A percentile compares a stretch with the other conserved stretches of the same genome.
Evolutionary conservation across 768 basidiomycete species (phyloP).

Genomic region (Lactarius akahatsu): DNA sequence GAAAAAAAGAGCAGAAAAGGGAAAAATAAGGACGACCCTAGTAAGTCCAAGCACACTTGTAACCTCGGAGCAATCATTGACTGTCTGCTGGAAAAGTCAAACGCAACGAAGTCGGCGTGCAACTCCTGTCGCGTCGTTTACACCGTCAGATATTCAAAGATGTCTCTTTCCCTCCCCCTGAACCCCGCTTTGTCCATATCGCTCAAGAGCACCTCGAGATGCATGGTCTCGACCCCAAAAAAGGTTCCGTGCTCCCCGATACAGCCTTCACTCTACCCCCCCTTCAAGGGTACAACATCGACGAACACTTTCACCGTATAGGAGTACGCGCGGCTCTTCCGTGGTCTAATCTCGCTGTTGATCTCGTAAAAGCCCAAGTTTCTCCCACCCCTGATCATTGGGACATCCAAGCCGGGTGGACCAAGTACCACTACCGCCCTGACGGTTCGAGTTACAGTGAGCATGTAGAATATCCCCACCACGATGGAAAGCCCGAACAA

Average conservation of each 20-base stretch:
- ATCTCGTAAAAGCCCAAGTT: constrained; percentile 51
- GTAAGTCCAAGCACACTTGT: constrained; percentile 1
- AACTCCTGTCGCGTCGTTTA: constrained; percentile 79
- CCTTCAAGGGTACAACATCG: constrained; percentile 75
- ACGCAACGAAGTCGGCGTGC: constrained; percentile 90
- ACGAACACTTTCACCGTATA: constrained; percentile 86
- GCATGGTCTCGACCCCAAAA: constrained; percentile 78
- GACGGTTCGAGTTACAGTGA: constrained; percentile 82
- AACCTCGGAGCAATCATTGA: background rate
- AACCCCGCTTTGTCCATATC: constrained; percentile 63
- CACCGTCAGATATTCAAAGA: constrained; percentile 83
- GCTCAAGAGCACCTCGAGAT: constrained; percentile 75
- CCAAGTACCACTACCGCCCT: constrained; percentile 65
- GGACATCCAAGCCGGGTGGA: constrained; percentile 79
- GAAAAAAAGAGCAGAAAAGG: constrained; percentile 17
- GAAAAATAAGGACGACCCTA: background rate
- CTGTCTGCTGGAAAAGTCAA: constrained; percentile 43
- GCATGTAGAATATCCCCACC: constrained; percentile 64
- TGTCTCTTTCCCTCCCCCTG: constrained; percentile 60
- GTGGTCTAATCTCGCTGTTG: constrained; percentile 67
- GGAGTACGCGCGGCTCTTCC: constrained; percentile 70
- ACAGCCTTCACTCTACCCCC: constrained; percentile 78
- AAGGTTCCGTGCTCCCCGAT: constrained; percentile 79
- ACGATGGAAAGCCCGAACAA: constrained; percentile 62
- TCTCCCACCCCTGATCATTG: constrained; percentile 62